Conservation (phyloP, 2,329 filamentous ascomycete genomes). For the Diaporthe capsici region DNA sequence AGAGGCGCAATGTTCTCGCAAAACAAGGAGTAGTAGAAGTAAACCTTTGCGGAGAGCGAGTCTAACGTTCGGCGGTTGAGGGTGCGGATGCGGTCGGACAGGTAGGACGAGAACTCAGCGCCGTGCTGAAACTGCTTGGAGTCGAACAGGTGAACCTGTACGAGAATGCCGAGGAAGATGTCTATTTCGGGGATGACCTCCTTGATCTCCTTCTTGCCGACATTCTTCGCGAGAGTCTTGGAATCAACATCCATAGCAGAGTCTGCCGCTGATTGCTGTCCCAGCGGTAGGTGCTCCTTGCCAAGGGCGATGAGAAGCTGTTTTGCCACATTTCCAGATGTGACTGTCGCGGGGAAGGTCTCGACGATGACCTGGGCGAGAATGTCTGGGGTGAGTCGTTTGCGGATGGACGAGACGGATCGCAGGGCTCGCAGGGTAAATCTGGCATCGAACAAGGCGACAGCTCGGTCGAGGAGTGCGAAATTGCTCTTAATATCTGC, state of each 20-base stretch:
- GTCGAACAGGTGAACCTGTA: constrained; percentile 91
- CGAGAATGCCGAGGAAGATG: constrained; percentile 87
- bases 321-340: constrained; percentile 76
- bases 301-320: constrained; percentile 79
- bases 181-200: constrained; percentile 90
- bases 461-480: constrained; percentile 89
- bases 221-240: constrained; percentile 66
- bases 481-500: constrained; percentile 97
- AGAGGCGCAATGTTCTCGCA: constrained; percentile 90
- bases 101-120: constrained; percentile 84
- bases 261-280: constrained; percentile 69
- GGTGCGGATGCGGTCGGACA: constrained; percentile 87
- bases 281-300: constrained; percentile 75
- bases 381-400: constrained; percentile 87
- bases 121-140: constrained; percentile 85
- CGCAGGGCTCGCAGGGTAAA: constrained; percentile 95
- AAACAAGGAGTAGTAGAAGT: constrained; percentile 98
- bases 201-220: constrained; percentile 73
- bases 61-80: constrained; percentile 96
- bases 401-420: constrained; percentile 95
- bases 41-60: constrained; percentile 92
- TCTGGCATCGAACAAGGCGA: constrained; percentile 92
- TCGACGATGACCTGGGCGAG: constrained; percentile 85
- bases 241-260: constrained; percentile 81
- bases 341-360: constrained; percentile 75